Evolutionary conservation across 1,284 basidiomycete species (phyloP).

Genomic region (Leccinum griseonigrum): DNA sequence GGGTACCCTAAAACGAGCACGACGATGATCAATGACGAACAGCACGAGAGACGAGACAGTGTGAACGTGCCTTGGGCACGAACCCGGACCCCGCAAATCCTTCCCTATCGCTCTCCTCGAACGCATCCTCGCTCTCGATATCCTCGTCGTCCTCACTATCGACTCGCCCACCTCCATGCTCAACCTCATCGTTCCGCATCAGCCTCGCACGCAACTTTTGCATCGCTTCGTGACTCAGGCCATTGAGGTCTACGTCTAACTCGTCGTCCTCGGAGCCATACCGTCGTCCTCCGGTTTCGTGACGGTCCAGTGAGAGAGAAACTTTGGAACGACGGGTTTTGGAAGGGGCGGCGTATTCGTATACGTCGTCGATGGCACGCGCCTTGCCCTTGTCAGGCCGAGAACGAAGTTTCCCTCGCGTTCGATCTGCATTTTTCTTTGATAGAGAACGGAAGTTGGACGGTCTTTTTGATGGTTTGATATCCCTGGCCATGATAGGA

Average conservation of each 20-base stretch:
- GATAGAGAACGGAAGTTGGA: constrained; percentile 5
- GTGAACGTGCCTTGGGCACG: constrained; percentile 43
- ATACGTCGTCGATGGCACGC: constrained; percentile 45
- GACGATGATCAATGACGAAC: constrained; percentile 1
- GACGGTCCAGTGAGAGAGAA: constrained; percentile 52
- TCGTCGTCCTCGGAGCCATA: constrained; percentile 36
- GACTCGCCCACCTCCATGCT: constrained; percentile 41
- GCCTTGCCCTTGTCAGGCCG: constrained; percentile 9
- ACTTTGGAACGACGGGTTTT: constrained; percentile 57
- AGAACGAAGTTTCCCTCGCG: constrained; percentile 7
- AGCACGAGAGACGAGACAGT: background rate
- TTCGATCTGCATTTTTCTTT: constrained; percentile 12
- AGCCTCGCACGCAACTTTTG: constrained; percentile 46
- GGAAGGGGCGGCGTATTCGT: constrained; percentile 58
- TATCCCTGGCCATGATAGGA: constrained; percentile 19
- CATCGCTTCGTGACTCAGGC: constrained; percentile 34
- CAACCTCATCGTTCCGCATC: constrained; percentile 59
- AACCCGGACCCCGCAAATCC: constrained; percentile 69
- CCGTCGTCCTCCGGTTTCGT: constrained; percentile 45
- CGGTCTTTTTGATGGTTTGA: constrained; percentile 14
- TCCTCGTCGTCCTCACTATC: constrained; percentile 76
- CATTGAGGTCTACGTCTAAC: constrained; percentile 35
- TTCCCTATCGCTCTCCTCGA: constrained; percentile 82
- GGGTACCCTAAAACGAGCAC: constrained; percentile 11
- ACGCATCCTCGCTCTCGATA: constrained; percentile 76